Conservation (phyloP, 164 flowering plant genomes). For the Malania oleifera region DNA sequence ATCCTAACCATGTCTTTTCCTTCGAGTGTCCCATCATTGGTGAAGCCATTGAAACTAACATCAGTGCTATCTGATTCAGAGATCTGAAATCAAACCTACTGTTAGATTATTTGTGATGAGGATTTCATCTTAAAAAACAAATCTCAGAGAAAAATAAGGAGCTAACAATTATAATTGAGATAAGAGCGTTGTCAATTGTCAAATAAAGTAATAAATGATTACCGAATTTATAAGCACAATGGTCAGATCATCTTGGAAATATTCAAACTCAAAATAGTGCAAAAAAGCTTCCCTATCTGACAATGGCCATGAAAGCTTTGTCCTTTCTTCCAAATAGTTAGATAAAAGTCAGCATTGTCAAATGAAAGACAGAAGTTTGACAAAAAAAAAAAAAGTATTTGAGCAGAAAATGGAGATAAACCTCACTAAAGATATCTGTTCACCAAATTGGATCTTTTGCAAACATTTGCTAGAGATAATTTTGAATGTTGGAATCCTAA, state of each 20-base stretch:
- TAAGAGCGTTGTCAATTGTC: too few relatives aligned
- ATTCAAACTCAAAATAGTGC: slow-evolving; percentile 71
- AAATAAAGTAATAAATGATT: too few relatives aligned
- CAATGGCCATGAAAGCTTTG: slow-evolving; percentile 93
- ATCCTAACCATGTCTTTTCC: slow-evolving; percentile 62
- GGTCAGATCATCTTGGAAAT: slow-evolving; percentile 64
- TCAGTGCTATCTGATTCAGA: slow-evolving; percentile 43
- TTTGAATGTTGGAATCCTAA: slow-evolving; percentile 68
- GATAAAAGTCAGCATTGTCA: slow-evolving; percentile 26
- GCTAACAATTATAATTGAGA: background rate
- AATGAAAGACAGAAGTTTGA: slow-evolving; percentile 1
- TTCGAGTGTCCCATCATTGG: slow-evolving; percentile 63
- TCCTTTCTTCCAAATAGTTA: slow-evolving; percentile 78
- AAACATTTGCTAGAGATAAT: slow-evolving; percentile 43
- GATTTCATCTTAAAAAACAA: background rate
- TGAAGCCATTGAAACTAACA: slow-evolving; percentile 52
- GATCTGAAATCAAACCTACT: slow-evolving; percentile 31
- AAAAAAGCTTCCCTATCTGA: slow-evolving; percentile 72
- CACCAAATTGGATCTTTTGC: slow-evolving; percentile 61
- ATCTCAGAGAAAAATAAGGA: background rate
- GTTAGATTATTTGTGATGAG: background rate
- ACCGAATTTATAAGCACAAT: slow-evolving; percentile 80
- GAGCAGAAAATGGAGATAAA: slow-evolving; percentile 20
- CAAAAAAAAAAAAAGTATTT: background rate
- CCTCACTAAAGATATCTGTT: slow-evolving; percentile 85